Conservation (phyloP, 345 rosid species). For the Eutrema japonicum region DNA sequence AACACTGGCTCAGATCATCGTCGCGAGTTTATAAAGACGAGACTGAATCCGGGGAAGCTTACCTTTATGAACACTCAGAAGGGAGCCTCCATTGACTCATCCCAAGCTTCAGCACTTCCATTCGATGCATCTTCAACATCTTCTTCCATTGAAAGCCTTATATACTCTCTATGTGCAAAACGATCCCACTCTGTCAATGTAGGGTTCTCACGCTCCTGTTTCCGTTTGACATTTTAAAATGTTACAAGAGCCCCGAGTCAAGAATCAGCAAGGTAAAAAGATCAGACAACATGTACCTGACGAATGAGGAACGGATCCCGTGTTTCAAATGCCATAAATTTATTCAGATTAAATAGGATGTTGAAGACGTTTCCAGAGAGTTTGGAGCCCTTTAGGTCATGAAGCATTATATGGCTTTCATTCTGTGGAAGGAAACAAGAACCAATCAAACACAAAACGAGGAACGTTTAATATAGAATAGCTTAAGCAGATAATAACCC, state of each 20-base stretch:
- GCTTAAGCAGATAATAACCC: slow-evolving; percentile 5
- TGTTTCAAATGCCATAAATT: slow-evolving; percentile 96
- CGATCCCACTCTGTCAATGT: slow-evolving; percentile 98
- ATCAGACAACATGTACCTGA: slow-evolving; percentile 57
- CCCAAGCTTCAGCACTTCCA: slow-evolving; percentile 99
- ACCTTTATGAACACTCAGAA: slow-evolving; percentile 62
- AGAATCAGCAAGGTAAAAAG: neutral
- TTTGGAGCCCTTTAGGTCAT: slow-evolving; percentile 78
- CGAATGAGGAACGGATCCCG: slow-evolving; percentile 97
- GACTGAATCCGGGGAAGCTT: slow-evolving; percentile 11
- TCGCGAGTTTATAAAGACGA: neutral
- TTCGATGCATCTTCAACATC: slow-evolving; percentile 98
- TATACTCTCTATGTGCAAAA: slow-evolving; percentile 96
- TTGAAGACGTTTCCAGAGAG: slow-evolving; percentile 92
- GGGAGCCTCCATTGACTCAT: slow-evolving; percentile 96
- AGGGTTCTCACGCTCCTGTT: slow-evolving; percentile 96
- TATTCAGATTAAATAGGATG: slow-evolving; percentile 93
- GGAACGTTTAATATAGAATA: neutral
- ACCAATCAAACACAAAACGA: slow-evolving; percentile 21
- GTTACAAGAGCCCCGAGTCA: neutral
- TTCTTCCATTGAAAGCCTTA: slow-evolving; percentile 97
- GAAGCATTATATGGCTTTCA: slow-evolving; percentile 63
- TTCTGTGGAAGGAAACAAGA: slow-evolving; percentile 52
- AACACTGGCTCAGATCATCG: neutral
- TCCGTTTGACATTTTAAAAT: neutral